A percentile compares a stretch with the other conserved stretches of the same genome.
Evolutionary conservation across 2,329 filamentous ascomycete species (phyloP).

Genomic region (Nothophaeocryptopus gaeumannii): DNA sequence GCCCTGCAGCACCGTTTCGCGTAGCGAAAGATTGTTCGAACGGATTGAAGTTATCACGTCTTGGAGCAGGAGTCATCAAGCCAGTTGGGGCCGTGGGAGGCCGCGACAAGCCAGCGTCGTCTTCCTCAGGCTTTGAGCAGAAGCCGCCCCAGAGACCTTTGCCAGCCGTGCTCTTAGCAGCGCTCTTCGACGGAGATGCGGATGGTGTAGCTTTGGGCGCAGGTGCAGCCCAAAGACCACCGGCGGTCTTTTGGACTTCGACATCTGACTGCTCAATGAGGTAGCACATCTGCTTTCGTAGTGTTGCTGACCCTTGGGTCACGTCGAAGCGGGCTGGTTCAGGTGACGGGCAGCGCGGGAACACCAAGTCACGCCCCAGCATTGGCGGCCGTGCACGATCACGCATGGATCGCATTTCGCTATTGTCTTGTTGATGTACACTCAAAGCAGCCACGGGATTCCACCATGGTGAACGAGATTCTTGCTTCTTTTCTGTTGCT

Average conservation of each 20-base stretch:
- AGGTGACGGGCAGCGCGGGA: slow-evolving; percentile 79
- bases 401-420: slow-evolving; percentile 53
- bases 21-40: slow-evolving; percentile 37
- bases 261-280: slow-evolving; percentile 46
- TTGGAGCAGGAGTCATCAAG: slow-evolving; percentile 48
- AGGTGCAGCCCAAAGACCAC: slow-evolving; percentile 55
- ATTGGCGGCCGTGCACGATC: slow-evolving; percentile 73
- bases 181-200: slow-evolving; percentile 10
- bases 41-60: slow-evolving; percentile 35
- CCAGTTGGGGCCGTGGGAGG: slow-evolving; percentile 45
- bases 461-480: slow-evolving; percentile 38
- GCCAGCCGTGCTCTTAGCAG: slow-evolving; percentile 19
- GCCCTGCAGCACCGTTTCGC: slow-evolving; percentile 18
- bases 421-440: slow-evolving; percentile 35
- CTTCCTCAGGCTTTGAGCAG: slow-evolving; percentile 48
- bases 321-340: slow-evolving; percentile 81
- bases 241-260: slow-evolving; percentile 45
- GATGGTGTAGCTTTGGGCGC: slow-evolving; percentile 10
- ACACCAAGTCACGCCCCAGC: slow-evolving; percentile 76
- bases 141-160: slow-evolving; percentile 74
- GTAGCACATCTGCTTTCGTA: slow-evolving; percentile 50
- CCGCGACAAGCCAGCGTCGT: slow-evolving; percentile 35
- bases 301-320: slow-evolving; percentile 59
- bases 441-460: slow-evolving; percentile 34
- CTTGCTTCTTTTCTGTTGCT: slow-evolving; percentile 31